phyloP scores from a whole-genome alignment of 148 eudicot species.

The Chenopodium berlandieri region DNA sequence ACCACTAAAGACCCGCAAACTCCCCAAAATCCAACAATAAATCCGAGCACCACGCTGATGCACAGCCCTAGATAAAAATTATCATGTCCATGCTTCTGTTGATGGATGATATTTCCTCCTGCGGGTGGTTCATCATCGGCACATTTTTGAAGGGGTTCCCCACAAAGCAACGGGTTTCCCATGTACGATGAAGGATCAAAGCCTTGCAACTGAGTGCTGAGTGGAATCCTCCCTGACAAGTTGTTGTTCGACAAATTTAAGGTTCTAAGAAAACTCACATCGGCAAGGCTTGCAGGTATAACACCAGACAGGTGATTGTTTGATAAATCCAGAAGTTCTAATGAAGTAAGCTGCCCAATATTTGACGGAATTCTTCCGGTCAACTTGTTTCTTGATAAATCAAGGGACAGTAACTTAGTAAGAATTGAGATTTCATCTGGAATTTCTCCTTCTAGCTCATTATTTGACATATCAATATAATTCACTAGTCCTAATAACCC shows the following conservation, averaged over 20 bases:
- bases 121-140: neutral
- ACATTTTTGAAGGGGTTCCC: conserved; percentile 16
- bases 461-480: conserved; percentile 11
- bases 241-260: neutral
- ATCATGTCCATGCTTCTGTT: neutral
- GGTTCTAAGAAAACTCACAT: neutral
- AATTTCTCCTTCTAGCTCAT: conserved; percentile 3
- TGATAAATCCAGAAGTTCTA: conserved; percentile 18
- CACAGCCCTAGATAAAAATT: conserved; percentile 1
- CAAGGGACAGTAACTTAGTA: neutral
- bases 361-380: neutral
- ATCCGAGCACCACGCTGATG: conserved; percentile 13
- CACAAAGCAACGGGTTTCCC: conserved; percentile 18
- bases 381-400: conserved; percentile 23
- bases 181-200: neutral
- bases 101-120: neutral
- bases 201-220: neutral
- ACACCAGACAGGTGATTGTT: conserved; percentile 5
- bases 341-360: conserved; percentile 11
- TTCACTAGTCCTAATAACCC: neutral
- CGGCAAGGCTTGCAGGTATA: conserved; percentile 13
- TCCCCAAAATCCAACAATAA: conserved; percentile 19
- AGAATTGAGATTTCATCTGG: conserved; percentile 18
- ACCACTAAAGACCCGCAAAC: conserved; percentile 11
- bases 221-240: neutral